Base-by-base conservation (phyloP, 2,329 filamentous ascomycete genomes). In the Colletotrichum sp. region DNA sequence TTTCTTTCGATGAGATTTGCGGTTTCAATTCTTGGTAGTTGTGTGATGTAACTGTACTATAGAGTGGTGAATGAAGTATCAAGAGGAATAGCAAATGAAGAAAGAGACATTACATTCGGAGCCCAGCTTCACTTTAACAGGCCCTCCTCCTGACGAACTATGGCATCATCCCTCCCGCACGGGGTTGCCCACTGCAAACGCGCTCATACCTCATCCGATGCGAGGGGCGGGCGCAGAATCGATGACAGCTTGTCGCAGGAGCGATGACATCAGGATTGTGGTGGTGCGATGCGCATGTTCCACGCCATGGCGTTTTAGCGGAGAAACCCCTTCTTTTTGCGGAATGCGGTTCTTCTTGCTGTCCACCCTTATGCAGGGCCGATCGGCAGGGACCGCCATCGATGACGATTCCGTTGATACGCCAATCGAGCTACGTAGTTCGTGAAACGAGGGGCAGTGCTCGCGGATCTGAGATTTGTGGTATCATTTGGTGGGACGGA, bases 201-300 rank as follows among this genome's bases (percentile, higher is more conserved):
- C 30, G 70, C 44, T 57, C 34, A n/a, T 34, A 13, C 57, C 26
- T 52, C 34, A 16, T 49, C 49, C 66, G 64, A 36, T 74, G 34
- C 49, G 67, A 55, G 13, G 55, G 26, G 67, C 15, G 52, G 26
- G 59, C n/a, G 44, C 44, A 52, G 60, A 77, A 72, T 78, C 77
- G 69, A 78, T 78, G 77, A 78, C 77, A 63, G 69, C 75, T 77
- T 69, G 52, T 70, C 65, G 18, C 21, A 63, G 18, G 32, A 65
- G 16, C 21, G 65, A 78, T 78, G 77, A 78, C 76, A 77, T 78
- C 77, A 78, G 76, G 62, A 72, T 59, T 52, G 44, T 52, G 44
- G 39, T 49, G 39, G 12, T 49, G 28, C 36, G 36, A 44, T 44
- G 36, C 36, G 36, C 16, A n/a, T 44, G n/a, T 52, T 21, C n/a